These are phyloP conservation scores for Catunica adiposa DNA, from an alignment of 2,329 filamentous ascomycete species.

Conservation along the genomic window DNA sequence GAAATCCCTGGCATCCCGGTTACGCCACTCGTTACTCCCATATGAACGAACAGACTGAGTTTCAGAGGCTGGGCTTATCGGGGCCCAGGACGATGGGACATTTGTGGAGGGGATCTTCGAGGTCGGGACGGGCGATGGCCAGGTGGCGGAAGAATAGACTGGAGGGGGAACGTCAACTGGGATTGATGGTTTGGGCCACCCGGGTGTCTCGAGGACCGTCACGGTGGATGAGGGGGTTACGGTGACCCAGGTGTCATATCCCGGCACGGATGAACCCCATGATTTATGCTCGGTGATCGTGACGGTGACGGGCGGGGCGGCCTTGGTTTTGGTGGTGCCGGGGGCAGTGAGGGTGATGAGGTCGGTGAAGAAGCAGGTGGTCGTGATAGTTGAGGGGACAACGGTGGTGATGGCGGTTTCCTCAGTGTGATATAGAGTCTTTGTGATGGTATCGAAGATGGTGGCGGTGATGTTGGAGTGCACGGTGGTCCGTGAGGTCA, in stretches of 20 bases:
- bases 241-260: neutral
- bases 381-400: constrained; percentile 5
- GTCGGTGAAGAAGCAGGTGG: constrained; percentile 5
- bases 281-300: constrained; percentile 6
- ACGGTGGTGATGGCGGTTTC: constrained; percentile 4
- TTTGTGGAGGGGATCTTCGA: neutral
- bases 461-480: constrained; percentile 3
- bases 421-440: constrained; percentile 5
- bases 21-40: no score
- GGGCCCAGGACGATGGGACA: neutral
- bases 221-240: neutral
- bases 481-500: constrained; percentile 7
- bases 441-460: constrained; percentile 5
- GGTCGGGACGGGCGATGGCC: neutral
- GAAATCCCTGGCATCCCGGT: no score
- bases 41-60: no score
- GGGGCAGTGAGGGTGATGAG: neutral
- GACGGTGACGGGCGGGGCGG: constrained; percentile 6
- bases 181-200: no score
- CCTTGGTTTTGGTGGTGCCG: neutral
- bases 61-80: no score
- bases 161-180: neutral
- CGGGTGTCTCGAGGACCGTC: no score
- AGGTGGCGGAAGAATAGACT: neutral
- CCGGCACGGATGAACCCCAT: neutral